These are phyloP conservation scores for Diaporthe sp. DNA, from an alignment of 2,329 filamentous ascomycete genomes.

Conservation along the genomic window DNA sequence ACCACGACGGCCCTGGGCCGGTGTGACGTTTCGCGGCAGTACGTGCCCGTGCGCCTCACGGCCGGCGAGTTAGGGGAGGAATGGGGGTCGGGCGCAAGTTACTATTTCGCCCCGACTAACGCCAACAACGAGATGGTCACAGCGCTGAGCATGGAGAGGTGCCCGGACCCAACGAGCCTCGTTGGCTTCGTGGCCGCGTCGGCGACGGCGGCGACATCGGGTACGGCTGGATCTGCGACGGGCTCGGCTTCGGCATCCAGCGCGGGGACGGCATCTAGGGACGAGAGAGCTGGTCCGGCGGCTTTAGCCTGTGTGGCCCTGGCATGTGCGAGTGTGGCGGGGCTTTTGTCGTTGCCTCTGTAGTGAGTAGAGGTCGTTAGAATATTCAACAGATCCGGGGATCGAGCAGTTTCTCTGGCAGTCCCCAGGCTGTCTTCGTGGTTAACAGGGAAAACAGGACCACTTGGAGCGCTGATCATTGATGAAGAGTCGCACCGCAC, in stretches of 20 bases:
- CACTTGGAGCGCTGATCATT: not conserved
- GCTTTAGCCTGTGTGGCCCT: not conserved
- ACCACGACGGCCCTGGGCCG: not conserved
- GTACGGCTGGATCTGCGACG: not conserved
- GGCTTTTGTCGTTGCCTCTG: not conserved
- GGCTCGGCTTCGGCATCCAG: not conserved
- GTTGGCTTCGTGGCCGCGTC: not conserved
- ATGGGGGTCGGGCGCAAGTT: not conserved
- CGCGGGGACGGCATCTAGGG: not conserved
- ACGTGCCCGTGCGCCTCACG: not conserved
- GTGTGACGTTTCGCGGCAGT: not conserved
- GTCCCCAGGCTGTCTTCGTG: not conserved
- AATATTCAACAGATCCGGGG: not conserved
- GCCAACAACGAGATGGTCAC: not conserved
- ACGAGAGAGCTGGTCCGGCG: not conserved
- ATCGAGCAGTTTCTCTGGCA: not conserved
- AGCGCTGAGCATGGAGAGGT: not conserved
- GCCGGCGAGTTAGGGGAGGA: not conserved
- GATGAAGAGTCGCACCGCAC: not conserved
- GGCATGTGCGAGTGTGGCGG: conserved; percentile 1
- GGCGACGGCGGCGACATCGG: not conserved
- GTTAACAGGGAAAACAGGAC: not conserved
- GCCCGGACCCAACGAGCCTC: conserved; percentile 4
- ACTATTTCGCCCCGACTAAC: not conserved
- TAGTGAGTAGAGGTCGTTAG: not conserved